These are phyloP conservation scores for Carex myosuroides DNA, from an alignment of 176 grass and related monocot species.

Conservation along the genomic window DNA sequence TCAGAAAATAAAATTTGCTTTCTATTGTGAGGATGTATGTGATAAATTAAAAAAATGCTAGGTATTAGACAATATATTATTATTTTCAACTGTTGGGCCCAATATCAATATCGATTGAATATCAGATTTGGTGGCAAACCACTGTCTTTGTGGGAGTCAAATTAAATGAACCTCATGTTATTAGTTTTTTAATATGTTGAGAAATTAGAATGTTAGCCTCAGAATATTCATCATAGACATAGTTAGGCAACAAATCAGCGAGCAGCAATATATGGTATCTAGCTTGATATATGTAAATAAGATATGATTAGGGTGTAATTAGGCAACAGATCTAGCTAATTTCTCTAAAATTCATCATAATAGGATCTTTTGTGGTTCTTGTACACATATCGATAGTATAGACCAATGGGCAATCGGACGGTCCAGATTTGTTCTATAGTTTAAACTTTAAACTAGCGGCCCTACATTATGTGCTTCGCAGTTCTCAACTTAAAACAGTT, in stretches of 20 bases:
- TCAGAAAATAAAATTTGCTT: not conserved
- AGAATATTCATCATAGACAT: no score
- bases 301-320: no score
- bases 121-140: not conserved
- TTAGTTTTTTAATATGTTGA: not conserved
- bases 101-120: not conserved
- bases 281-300: no score
- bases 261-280: no score
- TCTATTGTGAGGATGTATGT: not conserved
- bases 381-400: not conserved
- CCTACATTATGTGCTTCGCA: not conserved
- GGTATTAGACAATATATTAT: not conserved
- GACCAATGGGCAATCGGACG: not conserved
- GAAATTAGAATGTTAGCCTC: no score
- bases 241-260: no score
- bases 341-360: no score
- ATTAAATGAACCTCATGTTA: not conserved
- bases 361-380: not conserved
- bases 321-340: no score
- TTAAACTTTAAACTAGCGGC: not conserved
- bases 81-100: not conserved
- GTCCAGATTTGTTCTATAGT: not conserved
- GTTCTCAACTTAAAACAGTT: not conserved
- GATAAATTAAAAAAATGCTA: not conserved
- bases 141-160: not conserved